These are phyloP conservation scores for Malbranchea cinnamomea DNA, from an alignment of 2,329 filamentous ascomycete genomes.

Conservation along the genomic window DNA sequence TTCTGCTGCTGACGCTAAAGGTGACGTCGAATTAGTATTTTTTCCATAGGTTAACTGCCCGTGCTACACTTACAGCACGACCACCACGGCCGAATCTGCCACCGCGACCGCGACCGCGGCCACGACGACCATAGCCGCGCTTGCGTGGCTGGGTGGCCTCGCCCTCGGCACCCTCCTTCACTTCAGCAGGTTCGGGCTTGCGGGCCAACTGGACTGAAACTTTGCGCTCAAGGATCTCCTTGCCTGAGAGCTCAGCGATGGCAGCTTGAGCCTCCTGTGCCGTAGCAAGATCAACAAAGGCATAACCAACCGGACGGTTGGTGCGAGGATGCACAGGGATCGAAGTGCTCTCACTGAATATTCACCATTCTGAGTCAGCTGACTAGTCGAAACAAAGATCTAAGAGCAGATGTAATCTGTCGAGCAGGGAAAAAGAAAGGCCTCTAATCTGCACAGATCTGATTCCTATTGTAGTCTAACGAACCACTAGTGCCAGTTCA, in stretches of 20 bases:
- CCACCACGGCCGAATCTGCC: constrained; percentile 54
- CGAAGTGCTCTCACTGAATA: constrained; percentile 91
- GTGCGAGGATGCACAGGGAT: constrained; percentile 99
- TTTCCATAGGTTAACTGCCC: no score
- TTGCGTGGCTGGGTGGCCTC: constrained; percentile 56
- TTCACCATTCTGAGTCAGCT: no score
- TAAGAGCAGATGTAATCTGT: no score
- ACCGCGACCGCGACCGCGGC: constrained; percentile 44
- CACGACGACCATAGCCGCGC: constrained; percentile 43
- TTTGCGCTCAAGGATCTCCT: constrained; percentile 97
- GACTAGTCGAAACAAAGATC: no score
- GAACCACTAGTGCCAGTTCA: no score
- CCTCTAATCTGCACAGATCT: no score
- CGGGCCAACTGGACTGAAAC: constrained; percentile 97
- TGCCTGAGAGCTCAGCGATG: constrained; percentile 87
- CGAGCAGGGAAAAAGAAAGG: no score
- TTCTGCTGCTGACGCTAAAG: constrained; percentile 10
- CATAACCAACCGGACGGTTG: constrained; percentile 94
- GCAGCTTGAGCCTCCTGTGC: constrained; percentile 89
- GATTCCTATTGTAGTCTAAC: no score
- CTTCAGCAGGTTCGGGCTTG: constrained; percentile 77
- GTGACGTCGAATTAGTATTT: no score
- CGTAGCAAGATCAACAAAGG: constrained; percentile 95
- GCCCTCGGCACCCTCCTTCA: constrained; percentile 58
- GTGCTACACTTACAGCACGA: constrained; percentile 48